Evolutionary conservation across 768 basidiomycete species (phyloP).

Genomic region (Suillus subaureus): DNA sequence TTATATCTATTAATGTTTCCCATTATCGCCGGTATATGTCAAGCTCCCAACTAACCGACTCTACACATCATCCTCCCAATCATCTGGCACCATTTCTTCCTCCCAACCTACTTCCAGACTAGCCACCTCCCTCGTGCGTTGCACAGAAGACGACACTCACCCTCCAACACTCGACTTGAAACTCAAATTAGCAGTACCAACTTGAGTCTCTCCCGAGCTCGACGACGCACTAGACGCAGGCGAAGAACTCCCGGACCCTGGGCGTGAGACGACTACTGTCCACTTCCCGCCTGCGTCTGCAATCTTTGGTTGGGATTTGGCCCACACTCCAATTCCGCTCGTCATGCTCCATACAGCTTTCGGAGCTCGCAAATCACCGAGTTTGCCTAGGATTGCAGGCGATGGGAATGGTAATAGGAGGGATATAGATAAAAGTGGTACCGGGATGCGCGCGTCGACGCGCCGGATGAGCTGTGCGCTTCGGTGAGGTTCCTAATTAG

Average conservation of each 20-base stretch:
- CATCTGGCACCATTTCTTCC: slow-evolving; percentile 43
- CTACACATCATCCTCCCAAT: slow-evolving; percentile 59
- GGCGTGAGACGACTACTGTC: slow-evolving; percentile 21
- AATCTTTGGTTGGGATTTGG: slow-evolving; percentile 11
- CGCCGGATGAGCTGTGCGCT: slow-evolving; percentile 83
- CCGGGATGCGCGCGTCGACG: slow-evolving; percentile 79
- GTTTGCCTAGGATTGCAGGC: slow-evolving; percentile 55
- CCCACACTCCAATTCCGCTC: background rate
- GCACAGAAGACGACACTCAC: slow-evolving; percentile 26
- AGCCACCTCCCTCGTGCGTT: slow-evolving; percentile 12
- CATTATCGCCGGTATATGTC: background rate
- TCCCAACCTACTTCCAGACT: background rate
- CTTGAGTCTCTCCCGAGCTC: slow-evolving; percentile 1
- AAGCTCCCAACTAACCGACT: background rate
- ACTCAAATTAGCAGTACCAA: background rate
- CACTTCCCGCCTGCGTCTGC: slow-evolving; percentile 17
- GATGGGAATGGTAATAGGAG: background rate
- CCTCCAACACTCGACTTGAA: slow-evolving; percentile 9
- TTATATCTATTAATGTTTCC: background rate
- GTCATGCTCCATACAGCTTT: slow-evolving; percentile 7
- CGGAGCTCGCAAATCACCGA: slow-evolving; percentile 53
- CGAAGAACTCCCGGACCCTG: slow-evolving; percentile 11
- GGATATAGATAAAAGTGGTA: slow-evolving; percentile 52
- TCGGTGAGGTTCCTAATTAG: slow-evolving; percentile 87
- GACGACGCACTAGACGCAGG: slow-evolving; percentile 1